Base-by-base conservation (phyloP, 129 eudicot genomes). In the Flaveria brownii region DNA sequence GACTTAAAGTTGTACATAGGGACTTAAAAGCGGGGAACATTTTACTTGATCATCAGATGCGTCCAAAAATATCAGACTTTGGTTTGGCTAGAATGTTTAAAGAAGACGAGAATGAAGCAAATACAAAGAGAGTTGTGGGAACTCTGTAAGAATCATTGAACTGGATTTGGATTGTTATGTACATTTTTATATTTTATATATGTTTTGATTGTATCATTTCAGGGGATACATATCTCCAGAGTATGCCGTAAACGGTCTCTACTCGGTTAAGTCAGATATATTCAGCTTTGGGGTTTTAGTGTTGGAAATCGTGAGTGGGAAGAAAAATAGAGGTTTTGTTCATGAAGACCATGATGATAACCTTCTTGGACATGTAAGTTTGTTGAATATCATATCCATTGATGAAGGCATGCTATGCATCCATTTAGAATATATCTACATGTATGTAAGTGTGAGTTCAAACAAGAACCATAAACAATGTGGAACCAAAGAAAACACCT, bases 181-280 rank as follows among this genome's bases (percentile, higher is more conserved):
- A 16, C 7, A 42, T 43, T 74, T 78, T 13, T 8, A 17, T 46
- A 30, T 78, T 12, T 16, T 36, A 18, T 43, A 67, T 20, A 26
- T 54, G 42, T 22, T 14, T 28, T 67, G 6, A 25, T 14, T 26
- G 17, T 25, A 26, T 61, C 25, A 9, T 50, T 78, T 46, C 70
- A 80, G 82, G 68, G 87, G 87, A 9, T 80, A 80, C 80, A 80
- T 80, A 83, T 68, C 87, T 57, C 87, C 87, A 25, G 87, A 84
- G 66, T 84, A 84, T 60, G 87, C 85, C 4, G 64, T 52, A 20
- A 77, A 84, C 20, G 87, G 87, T 6, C 64, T 80, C 20, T 84
- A 71, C 78, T 84, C 82, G 16, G 74, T 77, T 16, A 84, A 80
- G 42, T 84, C 87, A 1, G 82, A 84, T 75, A 76, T 84, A 25